phyloP scores from a whole-genome alignment of 768 basidiomycete species.

The Lactarius psammicola region DNA sequence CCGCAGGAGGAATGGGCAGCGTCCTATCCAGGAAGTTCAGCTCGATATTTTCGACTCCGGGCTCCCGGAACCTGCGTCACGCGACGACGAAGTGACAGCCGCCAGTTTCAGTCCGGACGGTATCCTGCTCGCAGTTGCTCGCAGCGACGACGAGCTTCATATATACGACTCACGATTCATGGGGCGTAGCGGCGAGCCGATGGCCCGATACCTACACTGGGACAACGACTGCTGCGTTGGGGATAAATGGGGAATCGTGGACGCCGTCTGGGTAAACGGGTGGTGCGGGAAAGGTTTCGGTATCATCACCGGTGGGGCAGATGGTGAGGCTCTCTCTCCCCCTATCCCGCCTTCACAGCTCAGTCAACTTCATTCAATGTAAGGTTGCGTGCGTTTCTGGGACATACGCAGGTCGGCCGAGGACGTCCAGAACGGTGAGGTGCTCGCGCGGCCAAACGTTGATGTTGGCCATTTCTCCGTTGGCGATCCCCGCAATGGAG shows the following conservation, averaged over 20 bases:
- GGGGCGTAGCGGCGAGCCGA: constrained; percentile 9
- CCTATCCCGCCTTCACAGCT: neutral
- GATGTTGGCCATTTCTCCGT: constrained; percentile 30
- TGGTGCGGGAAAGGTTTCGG: constrained; percentile 26
- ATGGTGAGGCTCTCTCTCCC: constrained; percentile 18
- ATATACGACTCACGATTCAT: constrained; percentile 28
- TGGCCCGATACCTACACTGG: constrained; percentile 24
- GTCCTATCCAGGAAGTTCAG: neutral
- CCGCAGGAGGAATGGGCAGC: constrained; percentile 12
- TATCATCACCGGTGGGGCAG: constrained; percentile 25
- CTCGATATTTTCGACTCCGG: constrained; percentile 6
- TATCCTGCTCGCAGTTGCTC: constrained; percentile 23
- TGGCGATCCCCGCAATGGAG: constrained; percentile 23
- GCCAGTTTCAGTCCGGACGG: constrained; percentile 27
- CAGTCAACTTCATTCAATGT: neutral
- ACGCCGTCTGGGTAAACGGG: constrained; percentile 25
- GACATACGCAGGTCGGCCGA: constrained; percentile 25
- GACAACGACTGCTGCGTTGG: constrained; percentile 18
- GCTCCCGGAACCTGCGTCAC: neutral
- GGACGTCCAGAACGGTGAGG: constrained; percentile 23
- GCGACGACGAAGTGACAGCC: constrained; percentile 23
- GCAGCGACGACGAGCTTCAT: constrained; percentile 27
- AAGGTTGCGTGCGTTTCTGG: constrained; percentile 29
- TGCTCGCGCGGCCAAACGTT: constrained; percentile 20
- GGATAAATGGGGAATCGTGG: constrained; percentile 23